A percentile compares a stretch with the other conserved stretches of the same genome.
These are phyloP conservation scores for Ceratocystis alfenasii DNA, from an alignment of 2,329 filamentous ascomycete genomes.

Conservation along the genomic window DNA sequence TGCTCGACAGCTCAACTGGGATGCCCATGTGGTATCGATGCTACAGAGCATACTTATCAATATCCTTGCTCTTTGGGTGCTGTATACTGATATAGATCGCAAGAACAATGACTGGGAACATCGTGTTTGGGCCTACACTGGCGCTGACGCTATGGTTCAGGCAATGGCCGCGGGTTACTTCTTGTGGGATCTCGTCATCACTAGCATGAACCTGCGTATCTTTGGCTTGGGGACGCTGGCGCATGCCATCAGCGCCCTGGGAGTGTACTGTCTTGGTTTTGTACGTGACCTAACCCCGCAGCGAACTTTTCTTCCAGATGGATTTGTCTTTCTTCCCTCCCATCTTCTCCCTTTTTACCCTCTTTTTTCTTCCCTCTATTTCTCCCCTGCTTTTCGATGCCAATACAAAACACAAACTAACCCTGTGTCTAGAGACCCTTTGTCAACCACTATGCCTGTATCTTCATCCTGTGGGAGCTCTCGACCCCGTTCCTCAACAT, in stretches of 20 bases:
- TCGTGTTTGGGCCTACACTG: constrained; percentile 67
- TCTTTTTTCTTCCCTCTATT: constrained; percentile 3
- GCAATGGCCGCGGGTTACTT: constrained; percentile 72
- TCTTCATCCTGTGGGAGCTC: constrained; percentile 79
- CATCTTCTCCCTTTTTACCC: constrained; percentile 20
- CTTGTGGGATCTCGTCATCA: constrained; percentile 67
- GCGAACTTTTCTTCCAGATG: neutral
- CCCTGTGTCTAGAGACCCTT: constrained; percentile 53
- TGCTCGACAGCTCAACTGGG: constrained; percentile 63
- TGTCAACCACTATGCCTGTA: constrained; percentile 67
- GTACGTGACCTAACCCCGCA: constrained; percentile 41
- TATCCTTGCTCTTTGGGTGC: constrained; percentile 59
- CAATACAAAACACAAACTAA: constrained; percentile 6
- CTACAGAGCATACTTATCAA: constrained; percentile 65
- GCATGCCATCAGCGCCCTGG: constrained; percentile 61
- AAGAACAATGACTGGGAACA: constrained; percentile 52
- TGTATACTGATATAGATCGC: constrained; percentile 56
- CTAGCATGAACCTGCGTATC: constrained; percentile 52
- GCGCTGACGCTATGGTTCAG: constrained; percentile 59
- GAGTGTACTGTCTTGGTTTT: constrained; percentile 67
- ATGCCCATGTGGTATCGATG: constrained; percentile 76
- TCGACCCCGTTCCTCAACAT: constrained; percentile 77
- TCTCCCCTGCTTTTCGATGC: neutral
- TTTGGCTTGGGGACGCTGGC: constrained; percentile 68
- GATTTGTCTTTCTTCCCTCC: neutral